Base-by-base conservation (phyloP, 164 flowering plant species). In the Pachysandra terminalis region DNA sequence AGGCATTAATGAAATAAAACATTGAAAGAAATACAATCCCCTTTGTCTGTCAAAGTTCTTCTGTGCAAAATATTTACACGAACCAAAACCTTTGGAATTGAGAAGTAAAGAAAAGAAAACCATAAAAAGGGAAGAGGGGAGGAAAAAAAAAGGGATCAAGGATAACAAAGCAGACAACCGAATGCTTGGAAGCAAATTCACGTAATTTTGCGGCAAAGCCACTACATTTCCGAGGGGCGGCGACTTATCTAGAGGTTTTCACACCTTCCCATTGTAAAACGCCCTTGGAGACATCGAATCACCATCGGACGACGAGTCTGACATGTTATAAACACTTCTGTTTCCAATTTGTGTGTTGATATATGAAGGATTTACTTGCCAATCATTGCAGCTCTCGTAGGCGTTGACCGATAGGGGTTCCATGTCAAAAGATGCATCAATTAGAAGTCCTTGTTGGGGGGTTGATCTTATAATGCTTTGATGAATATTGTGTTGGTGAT, bases 171-270 rank as follows among this genome's bases (percentile, higher is more conserved):
- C 37, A 32, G 45, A 32, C 37, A 32, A 3, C 7, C 7, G 37
- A 32, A 3, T 32, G 3, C 37, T 32, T 32, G 37, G 37, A 32
- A 32, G 37, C 37, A 32, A 56, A 56, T 23, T 23, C 59, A 56
- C 35, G 10, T 56, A 9, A 56, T 56, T 3, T 56, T 63, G 66
- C 66, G 66, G 56, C 66, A 49, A 48, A 63, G 66, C 66, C 66
- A 63, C 66, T 25, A 49, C 56, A 49, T 51, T 22, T 49, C 56
- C 65, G 16, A 0, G 19, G 66, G 66, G 66, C 66, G 66, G 66
- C 66, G 56, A 63, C 66, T 63, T 63, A 52, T 15, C 23, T 9
- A 32, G 19, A 19, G 24, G 21, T 37, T 40, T 40, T 9, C 26
- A 37, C 35, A n/a, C 21, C 13, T 51, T 35, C 9, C 26, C 40